Conservation (phyloP, 768 basidiomycete species). For the Chiua virens region DNA sequence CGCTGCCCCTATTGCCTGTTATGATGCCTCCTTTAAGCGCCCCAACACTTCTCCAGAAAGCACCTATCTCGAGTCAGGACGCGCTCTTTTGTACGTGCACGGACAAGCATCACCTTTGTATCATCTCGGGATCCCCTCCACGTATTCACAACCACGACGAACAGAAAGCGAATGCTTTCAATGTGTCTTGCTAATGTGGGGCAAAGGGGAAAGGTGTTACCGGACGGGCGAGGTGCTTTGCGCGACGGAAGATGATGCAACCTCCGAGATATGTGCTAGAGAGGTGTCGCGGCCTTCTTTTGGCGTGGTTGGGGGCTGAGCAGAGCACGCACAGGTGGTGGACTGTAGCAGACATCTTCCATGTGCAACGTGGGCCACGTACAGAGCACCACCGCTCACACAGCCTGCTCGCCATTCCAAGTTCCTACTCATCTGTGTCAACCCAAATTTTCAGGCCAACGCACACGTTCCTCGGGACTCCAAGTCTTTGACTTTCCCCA, state of each 20-base stretch:
- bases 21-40: conserved; percentile 38
- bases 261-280: conserved; percentile 37
- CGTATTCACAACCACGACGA: conserved; percentile 14
- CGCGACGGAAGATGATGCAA: conserved; percentile 10
- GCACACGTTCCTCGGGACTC: conserved; percentile 40
- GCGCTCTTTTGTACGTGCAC: conserved; percentile 25
- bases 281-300: conserved; percentile 47
- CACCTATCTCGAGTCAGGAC: conserved; percentile 28
- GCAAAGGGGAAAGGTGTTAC: conserved; percentile 46
- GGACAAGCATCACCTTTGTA: conserved; percentile 48
- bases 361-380: conserved; percentile 30
- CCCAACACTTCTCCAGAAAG: conserved; percentile 57
- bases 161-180: conserved; percentile 29
- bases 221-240: conserved; percentile 47
- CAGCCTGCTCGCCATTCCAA: conserved; percentile 32
- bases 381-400: conserved; percentile 31
- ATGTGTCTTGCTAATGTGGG: conserved; percentile 19
- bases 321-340: conserved; percentile 37
- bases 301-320: conserved; percentile 35
- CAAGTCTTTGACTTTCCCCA: conserved; percentile 45
- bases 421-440: conserved; percentile 19
- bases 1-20: conserved; percentile 28
- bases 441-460: conserved; percentile 34
- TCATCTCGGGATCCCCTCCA: conserved; percentile 53
- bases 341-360: conserved; percentile 3